A percentile compares a stretch with the other conserved stretches of the same genome.
Evolutionary conservation across 768 basidiomycete species (phyloP).

Genomic region (Leccinellum albellum): DNA sequence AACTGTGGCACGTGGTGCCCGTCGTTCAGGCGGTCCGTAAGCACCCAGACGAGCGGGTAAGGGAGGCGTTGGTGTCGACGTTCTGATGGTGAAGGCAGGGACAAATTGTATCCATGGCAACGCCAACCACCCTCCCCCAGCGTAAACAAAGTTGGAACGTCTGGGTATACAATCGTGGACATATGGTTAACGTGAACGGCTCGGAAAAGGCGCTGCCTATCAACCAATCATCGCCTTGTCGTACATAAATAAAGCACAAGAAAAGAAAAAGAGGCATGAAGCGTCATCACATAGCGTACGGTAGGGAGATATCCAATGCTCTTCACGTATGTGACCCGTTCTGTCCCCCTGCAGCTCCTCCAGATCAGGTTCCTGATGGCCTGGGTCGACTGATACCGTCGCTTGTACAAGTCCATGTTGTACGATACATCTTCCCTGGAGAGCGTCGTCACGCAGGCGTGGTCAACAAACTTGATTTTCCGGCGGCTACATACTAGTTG

Average conservation of each 20-base stretch:
- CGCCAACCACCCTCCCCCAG: too few relatives aligned
- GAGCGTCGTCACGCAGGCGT: conserved; percentile 42
- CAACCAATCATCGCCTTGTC: conserved; percentile 7
- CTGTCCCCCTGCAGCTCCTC: conserved; percentile 31
- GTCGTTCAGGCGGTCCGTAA: conserved; percentile 57
- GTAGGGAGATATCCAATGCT: conserved; percentile 28
- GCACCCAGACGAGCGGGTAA: conserved; percentile 15
- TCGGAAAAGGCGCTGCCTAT: conserved; percentile 16
- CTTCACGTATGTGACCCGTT: conserved; percentile 29
- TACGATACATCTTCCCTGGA: conserved; percentile 30
- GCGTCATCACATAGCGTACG: conserved; percentile 7
- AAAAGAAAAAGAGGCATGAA: not conserved
- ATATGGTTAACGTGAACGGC: conserved; percentile 11
- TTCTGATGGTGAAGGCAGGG: conserved; percentile 60
- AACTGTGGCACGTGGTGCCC: conserved; percentile 68
- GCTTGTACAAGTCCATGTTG: conserved; percentile 32
- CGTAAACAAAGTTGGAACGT: conserved; percentile 13
- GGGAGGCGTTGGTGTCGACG: conserved; percentile 22
- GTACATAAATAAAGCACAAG: conserved; percentile 11
- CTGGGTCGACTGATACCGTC: conserved; percentile 28
- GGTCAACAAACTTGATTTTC: conserved; percentile 36
- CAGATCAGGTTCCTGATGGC: conserved; percentile 24
- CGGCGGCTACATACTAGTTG: too few relatives aligned
- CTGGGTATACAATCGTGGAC: conserved; percentile 21
- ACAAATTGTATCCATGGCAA: conserved; percentile 76